Base-by-base conservation (phyloP, 768 basidiomycete genomes). In the Panaeolus cyanescens region DNA sequence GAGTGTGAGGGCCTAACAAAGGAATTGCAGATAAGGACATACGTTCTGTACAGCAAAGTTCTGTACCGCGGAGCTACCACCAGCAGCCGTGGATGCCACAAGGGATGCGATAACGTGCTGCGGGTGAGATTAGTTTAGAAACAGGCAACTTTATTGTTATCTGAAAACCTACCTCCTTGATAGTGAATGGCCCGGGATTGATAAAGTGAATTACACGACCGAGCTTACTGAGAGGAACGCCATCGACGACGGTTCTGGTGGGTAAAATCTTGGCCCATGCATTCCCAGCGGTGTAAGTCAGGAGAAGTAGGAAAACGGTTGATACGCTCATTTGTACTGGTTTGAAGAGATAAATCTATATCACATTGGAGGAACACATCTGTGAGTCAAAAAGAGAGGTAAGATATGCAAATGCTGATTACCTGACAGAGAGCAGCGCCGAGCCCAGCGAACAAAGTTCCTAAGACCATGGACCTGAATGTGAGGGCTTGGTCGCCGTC, bases 31-130 rank as follows among this genome's bases (percentile, higher is more conserved):
- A 36, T 31, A 59, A 28, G n/a, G 17, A 62, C 69, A 53, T 62
- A 86, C 86, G 62, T 78, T 75, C 68, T 87, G 85, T 0, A 86
- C 86, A 1, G 84, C 84, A 60, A 89, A 88, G 61, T 87, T 88
- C 59, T 76, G 72, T 8, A 88, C 85, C 0, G 85, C 81, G 8
- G 80, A 74, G 58, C 81, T 84, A 6, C 83, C 83, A 28, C 67
- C 74, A 2, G 86, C 75, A 8, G 86, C 86, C 0, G 85, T 85
- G 1, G 84, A 82, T 4, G 86, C 83, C 2, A 87, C 78, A 12
- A 88, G 71, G 13, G 85, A 80, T 15, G 86, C 78, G 22, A 85
- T 73, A 22, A 82, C 86, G 65, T 88, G 87, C 85, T 88, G 59
- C 22, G 55, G 33, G 45, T 34, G 15, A 19, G 25, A 32, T 39